Evolutionary conservation across 176 grass and related monocot genomes (phyloP).

Genomic region (Chrysopogon serrulatus): DNA sequence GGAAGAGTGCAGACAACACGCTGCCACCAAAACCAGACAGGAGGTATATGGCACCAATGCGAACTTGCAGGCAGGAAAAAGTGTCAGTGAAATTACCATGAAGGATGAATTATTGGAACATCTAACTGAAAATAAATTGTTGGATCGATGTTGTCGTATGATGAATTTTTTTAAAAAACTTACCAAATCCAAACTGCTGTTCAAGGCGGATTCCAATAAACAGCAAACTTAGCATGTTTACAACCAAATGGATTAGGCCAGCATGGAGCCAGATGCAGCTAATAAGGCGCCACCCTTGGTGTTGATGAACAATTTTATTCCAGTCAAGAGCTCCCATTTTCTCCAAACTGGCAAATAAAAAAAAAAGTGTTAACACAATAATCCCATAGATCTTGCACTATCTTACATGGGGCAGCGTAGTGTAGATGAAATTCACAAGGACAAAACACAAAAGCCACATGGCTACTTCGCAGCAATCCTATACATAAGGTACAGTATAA

Average conservation of each 20-base stretch:
- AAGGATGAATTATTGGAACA: not conserved
- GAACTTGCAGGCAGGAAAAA: constrained; percentile 43
- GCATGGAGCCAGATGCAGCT: constrained; percentile 76
- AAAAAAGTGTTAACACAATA: not conserved
- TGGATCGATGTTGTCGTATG: not conserved
- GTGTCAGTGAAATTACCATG: constrained; percentile 7
- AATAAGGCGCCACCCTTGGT: constrained; percentile 91
- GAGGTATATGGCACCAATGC: constrained; percentile 75
- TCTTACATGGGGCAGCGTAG: not conserved
- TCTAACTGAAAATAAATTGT: not conserved
- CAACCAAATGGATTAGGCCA: constrained; percentile 85
- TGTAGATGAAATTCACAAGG: not conserved
- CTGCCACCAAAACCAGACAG: constrained; percentile 81
- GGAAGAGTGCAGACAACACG: constrained; percentile 73
- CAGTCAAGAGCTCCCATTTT: constrained; percentile 86
- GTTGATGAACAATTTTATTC: constrained; percentile 76
- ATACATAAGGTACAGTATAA: constrained; percentile 1
- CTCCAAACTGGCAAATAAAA: constrained; percentile 51
- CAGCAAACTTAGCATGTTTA: constrained; percentile 89
- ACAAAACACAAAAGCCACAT: not conserved
- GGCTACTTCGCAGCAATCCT: not conserved
- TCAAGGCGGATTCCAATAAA: constrained; percentile 92
- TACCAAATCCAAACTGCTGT: constrained; percentile 95
- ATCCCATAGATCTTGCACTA: not conserved
- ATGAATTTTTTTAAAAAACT: constrained; percentile 3